Conservation (phyloP, 768 basidiomycete genomes). For the Ramaria rubella region DNA sequence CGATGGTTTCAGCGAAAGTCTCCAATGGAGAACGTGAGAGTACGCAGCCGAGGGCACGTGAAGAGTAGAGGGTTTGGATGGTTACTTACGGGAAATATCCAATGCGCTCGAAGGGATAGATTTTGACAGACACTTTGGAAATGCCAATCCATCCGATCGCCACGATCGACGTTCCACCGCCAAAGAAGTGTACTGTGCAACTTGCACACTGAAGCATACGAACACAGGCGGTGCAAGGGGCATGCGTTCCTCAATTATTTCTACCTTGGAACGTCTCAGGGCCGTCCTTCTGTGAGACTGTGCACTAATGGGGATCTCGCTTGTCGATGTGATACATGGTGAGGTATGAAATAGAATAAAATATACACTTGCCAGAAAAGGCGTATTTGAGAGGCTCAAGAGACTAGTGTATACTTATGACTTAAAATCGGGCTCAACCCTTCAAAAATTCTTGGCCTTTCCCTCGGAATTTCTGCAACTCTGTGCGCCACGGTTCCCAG, state of each 20-base stretch:
- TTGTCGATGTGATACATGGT: background rate
- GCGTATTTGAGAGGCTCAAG: too few species aligned
- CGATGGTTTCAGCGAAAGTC: background rate
- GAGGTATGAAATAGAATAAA: background rate
- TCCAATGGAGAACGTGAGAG: background rate
- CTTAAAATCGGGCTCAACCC: background rate
- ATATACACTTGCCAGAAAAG: too few species aligned
- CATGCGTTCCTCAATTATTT: too few species aligned
- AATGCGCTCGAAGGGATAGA: too few species aligned
- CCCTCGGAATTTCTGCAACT: conserved; percentile 70
- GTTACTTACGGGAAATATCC: background rate
- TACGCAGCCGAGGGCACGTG: background rate
- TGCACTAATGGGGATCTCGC: too few species aligned
- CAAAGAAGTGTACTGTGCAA: background rate
- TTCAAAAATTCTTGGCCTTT: conserved; percentile 52
- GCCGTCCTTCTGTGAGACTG: too few species aligned
- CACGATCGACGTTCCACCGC: background rate
- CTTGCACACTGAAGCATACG: too few species aligned
- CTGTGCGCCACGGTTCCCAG: conserved; percentile 82
- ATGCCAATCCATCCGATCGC: background rate
- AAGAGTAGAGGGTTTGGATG: background rate
- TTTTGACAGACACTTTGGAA: too few species aligned
- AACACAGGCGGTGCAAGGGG: too few species aligned
- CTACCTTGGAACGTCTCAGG: too few species aligned
- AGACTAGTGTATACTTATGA: too few species aligned